Evolutionary conservation across 257 asterid genomes (phyloP).

Genomic region (Solanum arcanum): DNA sequence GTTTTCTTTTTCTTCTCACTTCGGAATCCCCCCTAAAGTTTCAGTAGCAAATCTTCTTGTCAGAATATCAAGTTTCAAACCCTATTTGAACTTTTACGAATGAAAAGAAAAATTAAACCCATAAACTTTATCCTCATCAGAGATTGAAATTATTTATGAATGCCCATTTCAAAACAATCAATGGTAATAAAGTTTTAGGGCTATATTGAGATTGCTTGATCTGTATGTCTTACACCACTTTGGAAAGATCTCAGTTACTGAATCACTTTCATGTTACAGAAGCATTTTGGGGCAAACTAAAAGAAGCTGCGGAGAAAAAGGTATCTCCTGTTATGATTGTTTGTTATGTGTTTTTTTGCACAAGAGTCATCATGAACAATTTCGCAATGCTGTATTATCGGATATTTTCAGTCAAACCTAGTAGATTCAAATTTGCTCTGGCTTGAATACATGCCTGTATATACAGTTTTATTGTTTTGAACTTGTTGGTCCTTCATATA

Average conservation of each 20-base stretch:
- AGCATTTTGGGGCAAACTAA: constrained; percentile 68
- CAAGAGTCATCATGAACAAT: neutral
- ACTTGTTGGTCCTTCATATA: neutral
- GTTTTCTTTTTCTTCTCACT: neutral
- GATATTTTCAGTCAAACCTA: neutral
- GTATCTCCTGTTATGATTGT: constrained; percentile 15
- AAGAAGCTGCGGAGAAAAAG: constrained; percentile 59
- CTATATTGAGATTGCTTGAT: neutral
- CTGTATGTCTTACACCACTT: neutral
- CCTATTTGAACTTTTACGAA: neutral
- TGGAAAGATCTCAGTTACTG: neutral
- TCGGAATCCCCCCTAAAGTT: neutral
- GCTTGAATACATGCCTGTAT: neutral
- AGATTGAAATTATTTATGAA: neutral
- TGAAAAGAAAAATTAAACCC: neutral
- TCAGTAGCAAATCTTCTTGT: neutral
- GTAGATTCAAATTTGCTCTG: neutral
- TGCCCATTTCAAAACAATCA: neutral
- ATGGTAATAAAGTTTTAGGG: neutral
- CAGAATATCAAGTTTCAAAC: neutral
- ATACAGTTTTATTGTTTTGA: neutral
- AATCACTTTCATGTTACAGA: constrained; percentile 23
- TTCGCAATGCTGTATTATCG: neutral
- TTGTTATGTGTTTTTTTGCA: neutral
- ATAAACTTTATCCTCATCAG: neutral